Conservation (phyloP, 805 yeast genomes). For the Hanseniaspora singularis region DNA sequence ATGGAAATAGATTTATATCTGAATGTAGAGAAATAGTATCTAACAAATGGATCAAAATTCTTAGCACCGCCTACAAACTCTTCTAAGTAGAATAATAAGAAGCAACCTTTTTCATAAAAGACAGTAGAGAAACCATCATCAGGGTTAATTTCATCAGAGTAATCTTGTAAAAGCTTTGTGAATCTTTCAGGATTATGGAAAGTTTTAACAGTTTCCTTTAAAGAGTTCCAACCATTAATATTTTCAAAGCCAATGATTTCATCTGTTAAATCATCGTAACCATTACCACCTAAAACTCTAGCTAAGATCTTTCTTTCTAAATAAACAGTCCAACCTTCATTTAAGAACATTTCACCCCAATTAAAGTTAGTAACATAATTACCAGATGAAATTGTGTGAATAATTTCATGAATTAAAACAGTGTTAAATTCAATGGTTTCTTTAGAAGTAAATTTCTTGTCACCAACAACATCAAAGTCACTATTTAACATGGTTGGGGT, state of each 20-base stretch:
- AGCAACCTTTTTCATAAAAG: conserved; percentile 86
- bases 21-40: conserved; percentile 59
- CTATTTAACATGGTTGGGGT: conserved; percentile 81
- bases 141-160: conserved; percentile 63
- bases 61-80: conserved; percentile 49
- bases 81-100: conserved; percentile 65
- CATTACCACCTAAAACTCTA: conserved; percentile 61
- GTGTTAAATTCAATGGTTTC: conserved; percentile 16
- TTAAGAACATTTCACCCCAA: conserved; percentile 91
- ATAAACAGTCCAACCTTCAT: conserved; percentile 94
- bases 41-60: conserved; percentile 68
- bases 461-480: conserved; percentile 65
- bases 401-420: conserved; percentile 78
- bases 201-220: conserved; percentile 52
- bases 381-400: conserved; percentile 80
- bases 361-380: conserved; percentile 80
- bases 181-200: conserved; percentile 47
- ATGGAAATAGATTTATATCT: conserved; percentile 66
- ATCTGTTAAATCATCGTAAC: conserved; percentile 19
- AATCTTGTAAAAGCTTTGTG: conserved; percentile 56
- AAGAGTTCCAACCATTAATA: conserved; percentile 79
- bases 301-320: conserved; percentile 75
- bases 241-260: conserved; percentile 58
- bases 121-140: conserved; percentile 82
- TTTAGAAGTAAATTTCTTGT: conserved; percentile 11